These are phyloP conservation scores for Amanita rimosa DNA, from an alignment of 768 basidiomycete species.

Conservation along the genomic window DNA sequence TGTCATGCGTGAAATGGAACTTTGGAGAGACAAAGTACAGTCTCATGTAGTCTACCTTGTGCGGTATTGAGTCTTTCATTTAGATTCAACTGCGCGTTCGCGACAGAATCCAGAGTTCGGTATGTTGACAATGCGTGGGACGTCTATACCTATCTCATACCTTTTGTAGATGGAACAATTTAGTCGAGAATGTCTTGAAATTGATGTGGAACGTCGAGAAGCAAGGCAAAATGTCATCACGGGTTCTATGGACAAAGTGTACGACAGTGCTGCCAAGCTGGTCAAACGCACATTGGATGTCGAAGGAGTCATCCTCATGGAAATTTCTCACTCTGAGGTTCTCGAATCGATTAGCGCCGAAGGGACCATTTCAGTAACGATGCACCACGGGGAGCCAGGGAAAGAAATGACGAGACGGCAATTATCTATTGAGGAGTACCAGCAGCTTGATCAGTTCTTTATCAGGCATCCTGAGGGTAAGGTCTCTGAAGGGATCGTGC, in stretches of 20 bases:
- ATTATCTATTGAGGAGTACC: constrained; percentile 62
- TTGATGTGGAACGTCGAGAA: constrained; percentile 49
- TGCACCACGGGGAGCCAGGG: constrained; percentile 58
- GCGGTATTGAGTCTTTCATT: neutral
- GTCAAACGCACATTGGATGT: constrained; percentile 87
- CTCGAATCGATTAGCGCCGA: constrained; percentile 58
- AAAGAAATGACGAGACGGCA: constrained; percentile 39
- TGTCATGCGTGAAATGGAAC: constrained; percentile 90
- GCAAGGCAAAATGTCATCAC: constrained; percentile 23
- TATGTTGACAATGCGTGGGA: constrained; percentile 18
- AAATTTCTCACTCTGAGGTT: constrained; percentile 85
- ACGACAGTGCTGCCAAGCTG: constrained; percentile 81
- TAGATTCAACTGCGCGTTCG: constrained; percentile 85
- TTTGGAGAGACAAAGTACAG: constrained; percentile 85
- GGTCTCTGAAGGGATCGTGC: constrained; percentile 80
- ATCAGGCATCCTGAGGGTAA: constrained; percentile 73
- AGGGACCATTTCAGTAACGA: constrained; percentile 52
- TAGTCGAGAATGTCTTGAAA: constrained; percentile 88
- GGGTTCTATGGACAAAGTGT: constrained; percentile 75
- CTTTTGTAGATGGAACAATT: constrained; percentile 88
- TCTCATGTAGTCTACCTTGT: neutral
- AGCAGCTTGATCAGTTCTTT: constrained; percentile 68
- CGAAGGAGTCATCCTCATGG: constrained; percentile 86
- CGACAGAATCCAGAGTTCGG: constrained; percentile 86
- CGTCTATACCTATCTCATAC: neutral